Base-by-base conservation (phyloP, 169 alveolate species). In the Cryptosporidium canis region DNA sequence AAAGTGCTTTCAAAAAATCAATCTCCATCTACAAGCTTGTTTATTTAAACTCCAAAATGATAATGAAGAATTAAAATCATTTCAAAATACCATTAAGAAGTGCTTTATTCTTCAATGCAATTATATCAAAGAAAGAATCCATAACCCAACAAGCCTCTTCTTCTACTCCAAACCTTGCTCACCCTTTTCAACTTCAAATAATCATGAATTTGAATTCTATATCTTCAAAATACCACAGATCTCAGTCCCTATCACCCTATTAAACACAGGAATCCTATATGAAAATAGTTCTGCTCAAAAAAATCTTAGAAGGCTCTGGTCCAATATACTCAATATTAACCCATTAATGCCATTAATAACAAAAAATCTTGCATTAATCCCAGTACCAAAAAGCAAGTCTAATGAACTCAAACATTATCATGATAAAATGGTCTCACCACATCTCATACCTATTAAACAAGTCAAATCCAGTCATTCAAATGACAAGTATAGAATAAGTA, bases 361-460 rank as follows among this genome's bases (percentile, higher is more conserved):
- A 9, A 77, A 77, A 35, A 41, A 77, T 43, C 47, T 77, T 6
- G 87, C 87, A 55, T 16, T 77, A 31, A 77, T 70, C 21, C 84
- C 84, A 70, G 53, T 29, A 29, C 47, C 37, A 11, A 70, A 55
- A n/a, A 37, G 61, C 29, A 27, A 24, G 2, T n/a, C 31, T 24
- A 18, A 24, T 35, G 14, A 45, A 29, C 2, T 35, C 16, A 39
- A 41, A 29, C 41, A 44, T 44, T 58, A 77, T 27, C 37, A 77
- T 16, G 71, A 77, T 2, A 77, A 77, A 21, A 27, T 77, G 18
- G 66, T 77, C 7, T 77, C 87, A 18, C 87, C 87, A 35, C 87
- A 77, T 58, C 18, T 41, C 18, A 14, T 35, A n/a, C 44, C 33
- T 14, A 41, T 77, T 7, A 45, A 77, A 37, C n/a, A 44, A 39